Evolutionary conservation across 192 early-diverging fungal genomes (phyloP).

Genomic region (Kickxella alabastrina): DNA sequence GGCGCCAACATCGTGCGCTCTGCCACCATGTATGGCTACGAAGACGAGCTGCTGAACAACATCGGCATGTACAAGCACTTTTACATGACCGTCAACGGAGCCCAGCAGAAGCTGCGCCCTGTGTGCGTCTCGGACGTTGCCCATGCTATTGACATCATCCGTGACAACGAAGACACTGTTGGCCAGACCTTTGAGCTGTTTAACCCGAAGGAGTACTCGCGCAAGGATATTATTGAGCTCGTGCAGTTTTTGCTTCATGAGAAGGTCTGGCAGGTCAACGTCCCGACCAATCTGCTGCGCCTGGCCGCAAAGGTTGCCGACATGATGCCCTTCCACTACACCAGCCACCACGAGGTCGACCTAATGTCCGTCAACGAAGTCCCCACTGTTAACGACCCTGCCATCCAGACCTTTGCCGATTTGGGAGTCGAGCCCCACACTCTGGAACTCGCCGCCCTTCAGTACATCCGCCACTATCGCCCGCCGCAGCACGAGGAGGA

Average conservation of each 20-base stretch:
- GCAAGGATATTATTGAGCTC: slow-evolving; percentile 67
- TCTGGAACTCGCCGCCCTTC: slow-evolving; percentile 77
- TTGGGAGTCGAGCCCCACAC: slow-evolving; percentile 76
- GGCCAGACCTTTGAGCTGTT: slow-evolving; percentile 90
- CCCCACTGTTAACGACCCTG: slow-evolving; percentile 52
- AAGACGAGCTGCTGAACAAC: slow-evolving; percentile 91
- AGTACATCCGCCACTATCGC: slow-evolving; percentile 81
- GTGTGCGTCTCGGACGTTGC: slow-evolving; percentile 83
- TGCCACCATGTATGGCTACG: slow-evolving; percentile 81
- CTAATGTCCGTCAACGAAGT: slow-evolving; percentile 72
- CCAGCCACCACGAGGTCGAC: slow-evolving; percentile 85
- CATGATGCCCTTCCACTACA: slow-evolving; percentile 69
- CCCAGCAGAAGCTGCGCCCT: slow-evolving; percentile 42
- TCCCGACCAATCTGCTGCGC: slow-evolving; percentile 74
- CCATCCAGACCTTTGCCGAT: slow-evolving; percentile 79
- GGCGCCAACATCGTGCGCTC: slow-evolving; percentile 93
- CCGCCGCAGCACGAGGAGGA: slow-evolving; percentile 56
- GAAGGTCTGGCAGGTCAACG: slow-evolving; percentile 59
- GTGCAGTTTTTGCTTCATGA: slow-evolving; percentile 60
- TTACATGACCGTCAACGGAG: slow-evolving; percentile 38
- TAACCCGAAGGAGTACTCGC: slow-evolving; percentile 73
- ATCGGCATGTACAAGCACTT: slow-evolving; percentile 60
- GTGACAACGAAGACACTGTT: slow-evolving; percentile 65
- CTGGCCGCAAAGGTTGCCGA: slow-evolving; percentile 60
- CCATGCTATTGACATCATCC: slow-evolving; percentile 69